These are phyloP conservation scores for Cladosporium sp. DNA, from an alignment of 2,329 filamentous ascomycete species.

Conservation along the genomic window DNA sequence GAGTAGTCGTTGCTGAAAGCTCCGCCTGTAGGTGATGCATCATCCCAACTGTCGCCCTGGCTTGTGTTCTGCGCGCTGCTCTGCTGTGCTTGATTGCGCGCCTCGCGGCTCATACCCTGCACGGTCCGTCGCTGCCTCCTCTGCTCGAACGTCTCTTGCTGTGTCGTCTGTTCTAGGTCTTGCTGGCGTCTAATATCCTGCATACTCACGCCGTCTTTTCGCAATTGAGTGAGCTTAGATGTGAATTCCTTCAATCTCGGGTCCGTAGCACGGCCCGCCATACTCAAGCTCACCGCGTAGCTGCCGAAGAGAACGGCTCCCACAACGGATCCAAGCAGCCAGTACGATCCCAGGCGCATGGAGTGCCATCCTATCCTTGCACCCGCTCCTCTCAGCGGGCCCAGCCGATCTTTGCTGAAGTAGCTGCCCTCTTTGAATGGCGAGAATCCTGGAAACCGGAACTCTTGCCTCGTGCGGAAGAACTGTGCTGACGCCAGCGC, in stretches of 20 bases:
- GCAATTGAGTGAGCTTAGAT: conserved; percentile 32
- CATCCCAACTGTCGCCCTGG: conserved; percentile 27
- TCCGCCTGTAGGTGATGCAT: conserved; percentile 39
- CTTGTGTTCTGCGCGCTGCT: conserved; percentile 1
- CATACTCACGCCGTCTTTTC: conserved; percentile 20
- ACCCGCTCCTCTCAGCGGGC: conserved; percentile 28
- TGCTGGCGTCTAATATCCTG: conserved; percentile 8
- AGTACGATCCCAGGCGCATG: conserved; percentile 27
- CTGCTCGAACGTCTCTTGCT: conserved; percentile 28
- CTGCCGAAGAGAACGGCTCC: conserved; percentile 30
- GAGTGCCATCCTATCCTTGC: conserved; percentile 33
- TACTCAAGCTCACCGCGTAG: conserved; percentile 32
- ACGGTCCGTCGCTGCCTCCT: conserved; percentile 25
- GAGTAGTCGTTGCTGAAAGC: conserved; percentile 29
- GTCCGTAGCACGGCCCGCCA: conserved; percentile 35
- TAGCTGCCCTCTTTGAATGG: conserved; percentile 33
- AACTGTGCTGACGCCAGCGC: conserved; percentile 30
- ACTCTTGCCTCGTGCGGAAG: conserved; percentile 32
- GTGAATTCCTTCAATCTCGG: conserved; percentile 38
- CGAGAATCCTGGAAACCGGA: conserved; percentile 40
- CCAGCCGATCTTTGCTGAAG: conserved; percentile 37
- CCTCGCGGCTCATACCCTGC: conserved; percentile 16
- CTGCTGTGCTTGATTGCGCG: background rate
- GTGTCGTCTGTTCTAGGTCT: conserved; percentile 19
- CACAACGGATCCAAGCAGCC: conserved; percentile 29